Evolutionary conservation across 345 rosid genomes (phyloP).

Genomic region (Barbarea vulgaris): DNA sequence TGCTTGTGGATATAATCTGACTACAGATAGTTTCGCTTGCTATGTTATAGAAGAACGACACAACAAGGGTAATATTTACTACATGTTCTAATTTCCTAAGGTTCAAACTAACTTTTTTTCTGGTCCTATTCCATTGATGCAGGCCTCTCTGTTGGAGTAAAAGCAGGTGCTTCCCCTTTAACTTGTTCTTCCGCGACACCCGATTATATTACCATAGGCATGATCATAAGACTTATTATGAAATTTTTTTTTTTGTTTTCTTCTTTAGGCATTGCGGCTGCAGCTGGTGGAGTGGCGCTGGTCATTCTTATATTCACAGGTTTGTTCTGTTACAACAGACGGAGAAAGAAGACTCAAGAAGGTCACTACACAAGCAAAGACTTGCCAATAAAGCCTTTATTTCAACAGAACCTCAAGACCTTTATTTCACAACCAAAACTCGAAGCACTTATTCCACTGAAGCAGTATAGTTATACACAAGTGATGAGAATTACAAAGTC

Average conservation of each 20-base stretch:
- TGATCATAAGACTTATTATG: not conserved
- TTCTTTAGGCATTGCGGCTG: no score
- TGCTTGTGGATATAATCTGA: slow-evolving; percentile 38
- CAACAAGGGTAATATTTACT: slow-evolving; percentile 1
- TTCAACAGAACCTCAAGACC: not conserved
- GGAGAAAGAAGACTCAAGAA: slow-evolving; percentile 42
- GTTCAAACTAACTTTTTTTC: not conserved
- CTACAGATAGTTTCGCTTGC: slow-evolving; percentile 20
- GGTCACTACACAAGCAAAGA: slow-evolving; percentile 44
- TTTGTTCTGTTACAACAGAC: not conserved
- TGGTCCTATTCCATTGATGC: not conserved
- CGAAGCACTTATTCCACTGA: slow-evolving; percentile 27
- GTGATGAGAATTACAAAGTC: slow-evolving; percentile 39
- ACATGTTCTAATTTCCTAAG: not conserved
- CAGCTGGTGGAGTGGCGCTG: no score
- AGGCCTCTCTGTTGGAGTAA: not conserved
- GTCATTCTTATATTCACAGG: no score
- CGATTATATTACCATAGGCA: not conserved
- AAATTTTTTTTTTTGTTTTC: no score
- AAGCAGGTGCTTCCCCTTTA: not conserved
- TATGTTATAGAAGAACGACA: not conserved
- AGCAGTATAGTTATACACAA: slow-evolving; percentile 28
- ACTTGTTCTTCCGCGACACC: no score
- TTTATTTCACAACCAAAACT: slow-evolving; percentile 17
- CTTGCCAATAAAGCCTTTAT: slow-evolving; percentile 38